These are phyloP conservation scores for Echium plantagineum DNA, from an alignment of 257 asterid species.

Conservation along the genomic window DNA sequence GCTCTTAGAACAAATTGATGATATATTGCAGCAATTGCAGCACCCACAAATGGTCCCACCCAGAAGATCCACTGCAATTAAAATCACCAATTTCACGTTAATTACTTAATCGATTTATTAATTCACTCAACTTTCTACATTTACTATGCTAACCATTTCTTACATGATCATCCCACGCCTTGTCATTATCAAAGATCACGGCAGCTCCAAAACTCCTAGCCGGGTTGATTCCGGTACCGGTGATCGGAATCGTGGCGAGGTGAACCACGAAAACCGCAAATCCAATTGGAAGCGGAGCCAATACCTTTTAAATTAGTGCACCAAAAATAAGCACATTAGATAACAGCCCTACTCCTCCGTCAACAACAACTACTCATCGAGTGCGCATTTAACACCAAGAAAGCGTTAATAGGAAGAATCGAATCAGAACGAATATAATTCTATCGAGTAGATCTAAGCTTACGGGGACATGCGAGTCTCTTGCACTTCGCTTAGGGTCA, in stretches of 20 bases:
- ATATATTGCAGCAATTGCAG: constrained; percentile 12
- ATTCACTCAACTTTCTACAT: no score
- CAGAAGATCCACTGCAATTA: constrained; percentile 15
- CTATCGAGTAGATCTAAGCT: neutral
- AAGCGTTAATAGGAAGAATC: no score
- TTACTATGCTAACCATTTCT: neutral
- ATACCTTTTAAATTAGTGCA: neutral
- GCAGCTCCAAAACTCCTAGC: constrained; percentile 10
- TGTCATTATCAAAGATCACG: neutral
- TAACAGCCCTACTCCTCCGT: no score
- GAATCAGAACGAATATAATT: no score
- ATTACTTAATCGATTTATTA: neutral
- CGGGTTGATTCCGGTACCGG: constrained; percentile 4
- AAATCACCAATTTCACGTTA: neutral
- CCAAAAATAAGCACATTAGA: no score
- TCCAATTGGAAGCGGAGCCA: constrained; percentile 10
- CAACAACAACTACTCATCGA: no score
- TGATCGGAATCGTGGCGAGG: constrained; percentile 5
- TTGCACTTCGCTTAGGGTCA: constrained; percentile 42
- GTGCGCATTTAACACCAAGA: no score
- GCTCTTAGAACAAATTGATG: constrained; percentile 10
- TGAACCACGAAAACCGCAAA: constrained; percentile 5
- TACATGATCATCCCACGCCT: constrained; percentile 8
- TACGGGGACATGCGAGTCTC: constrained; percentile 30
- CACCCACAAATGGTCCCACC: constrained; percentile 15